Percentiles rank a stretch among this genome's conserved stretches.
Conservation (phyloP, 208 protist species). For the Trypanosoma mega region DNA sequence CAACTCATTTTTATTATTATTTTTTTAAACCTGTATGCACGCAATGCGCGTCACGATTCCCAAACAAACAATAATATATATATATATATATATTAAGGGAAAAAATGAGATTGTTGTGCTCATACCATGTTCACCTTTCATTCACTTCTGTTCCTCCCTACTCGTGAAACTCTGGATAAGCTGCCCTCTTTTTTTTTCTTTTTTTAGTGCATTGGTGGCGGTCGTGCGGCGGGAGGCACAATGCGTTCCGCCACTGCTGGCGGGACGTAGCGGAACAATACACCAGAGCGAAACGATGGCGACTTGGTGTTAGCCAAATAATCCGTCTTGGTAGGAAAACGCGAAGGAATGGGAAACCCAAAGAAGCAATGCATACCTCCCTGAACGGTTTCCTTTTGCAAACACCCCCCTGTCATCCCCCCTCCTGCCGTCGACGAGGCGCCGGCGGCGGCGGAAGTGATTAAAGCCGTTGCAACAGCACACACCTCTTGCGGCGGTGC, state of each 20-base stretch:
- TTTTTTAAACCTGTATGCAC: no score
- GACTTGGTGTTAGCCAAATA: constrained; percentile 26
- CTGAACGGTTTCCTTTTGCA: constrained; percentile 7
- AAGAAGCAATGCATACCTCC: constrained; percentile 13
- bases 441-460: neutral
- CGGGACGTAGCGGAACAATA: constrained; percentile 32
- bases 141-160: no score
- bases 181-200: neutral
- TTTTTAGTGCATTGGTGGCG: constrained; percentile 23
- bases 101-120: no score
- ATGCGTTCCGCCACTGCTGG: constrained; percentile 46
- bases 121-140: no score
- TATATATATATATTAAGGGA: neutral
- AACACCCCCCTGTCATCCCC: no score
- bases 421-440: no score
- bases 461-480: no score
- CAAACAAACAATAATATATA: neutral
- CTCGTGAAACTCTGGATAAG: constrained; percentile 2
- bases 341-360: constrained; percentile 24
- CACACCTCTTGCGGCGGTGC: no score
- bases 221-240: constrained; percentile 38
- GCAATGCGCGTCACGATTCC: no score
- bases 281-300: constrained; percentile 16
- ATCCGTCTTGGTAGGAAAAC: constrained; percentile 28
- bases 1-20: no score